Evolutionary conservation across 106 monocot species (phyloP), one percentile per base, ranked within the genome.

Genomic region (Dendrobium catenatum): DNA sequence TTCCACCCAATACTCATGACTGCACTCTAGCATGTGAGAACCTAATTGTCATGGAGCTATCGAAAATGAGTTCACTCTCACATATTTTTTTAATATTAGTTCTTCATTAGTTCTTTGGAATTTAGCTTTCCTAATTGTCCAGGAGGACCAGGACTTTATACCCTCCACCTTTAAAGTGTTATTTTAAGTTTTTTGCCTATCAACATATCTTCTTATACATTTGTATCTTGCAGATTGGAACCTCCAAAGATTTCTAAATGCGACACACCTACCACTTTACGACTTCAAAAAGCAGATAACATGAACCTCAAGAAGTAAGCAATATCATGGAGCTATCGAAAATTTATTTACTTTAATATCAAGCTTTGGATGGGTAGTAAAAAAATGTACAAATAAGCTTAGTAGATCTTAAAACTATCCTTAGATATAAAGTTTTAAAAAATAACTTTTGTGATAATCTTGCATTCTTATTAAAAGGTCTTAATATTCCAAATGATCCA

Each of bases 261-360:
- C 37, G 37, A 78, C 16, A 87, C 85, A 15, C 77, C 84, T 78
- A 84, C 87, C 40, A 20, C 80, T 22, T 41, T 88, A 43, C 89
- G 86, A 80, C 90, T 94, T 72, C 89, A 82, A 78, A 43, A 84
- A 81, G 90, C 77, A 24, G 84, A 88, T 42, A 87, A 80, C 77
- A 68, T 55, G 77, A 83, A 78, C 75, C 81, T 98, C 24, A 98
- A 94, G 80, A 92, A 85, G 97, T 94, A 89, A 91, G 89, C 42
- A 83, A 46, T 58, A 33, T 24, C 70, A 37, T 10, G 70, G 5
- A 27, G 2, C 8, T 31, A 33, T 42, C 1, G 1, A 19, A 20
- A 74, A 74, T 74, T 74, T 74, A 22, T 74, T 8, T 43, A 17
- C 24, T 68, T 27, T 68, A 33, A 72, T 37, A 40, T 37, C 40